A percentile compares a stretch with the other conserved stretches of the same genome.
These are phyloP conservation scores for Areca catechu DNA, from an alignment of 176 grass and related monocot genomes.

Conservation along the genomic window DNA sequence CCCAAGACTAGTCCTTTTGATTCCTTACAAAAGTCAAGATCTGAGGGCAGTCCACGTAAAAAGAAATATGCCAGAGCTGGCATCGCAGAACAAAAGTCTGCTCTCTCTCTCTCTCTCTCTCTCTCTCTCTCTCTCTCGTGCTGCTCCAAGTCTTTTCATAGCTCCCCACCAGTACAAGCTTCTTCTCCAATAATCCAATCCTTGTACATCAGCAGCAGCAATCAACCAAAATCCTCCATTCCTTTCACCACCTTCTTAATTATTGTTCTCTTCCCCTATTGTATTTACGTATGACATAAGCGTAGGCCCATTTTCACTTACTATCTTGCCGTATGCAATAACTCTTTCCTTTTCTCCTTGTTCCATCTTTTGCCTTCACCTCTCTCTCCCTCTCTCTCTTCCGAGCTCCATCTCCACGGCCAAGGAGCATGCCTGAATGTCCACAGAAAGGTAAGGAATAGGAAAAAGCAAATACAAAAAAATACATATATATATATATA, in stretches of 20 bases:
- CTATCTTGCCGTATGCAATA: conserved; percentile 89
- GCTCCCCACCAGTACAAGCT: neutral
- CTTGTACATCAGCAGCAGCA: conserved; percentile 29
- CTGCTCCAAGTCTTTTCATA: no score
- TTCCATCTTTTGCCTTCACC: conserved; percentile 25
- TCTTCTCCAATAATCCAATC: conserved; percentile 13
- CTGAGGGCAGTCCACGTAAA: conserved; percentile 16
- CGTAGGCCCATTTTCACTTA: conserved; percentile 47
- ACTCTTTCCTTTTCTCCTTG: conserved; percentile 50
- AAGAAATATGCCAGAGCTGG: conserved; percentile 18
- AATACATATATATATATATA: no score
- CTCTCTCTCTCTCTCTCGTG: conserved; percentile 11
- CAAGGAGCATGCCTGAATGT: conserved; percentile 82
- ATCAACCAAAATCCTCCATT: conserved; percentile 30
- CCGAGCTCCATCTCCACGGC: neutral
- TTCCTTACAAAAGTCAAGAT: conserved; percentile 11
- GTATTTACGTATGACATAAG: conserved; percentile 37
- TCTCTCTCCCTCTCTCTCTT: conserved; percentile 5
- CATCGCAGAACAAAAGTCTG: neutral
- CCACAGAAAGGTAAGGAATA: conserved; percentile 57
- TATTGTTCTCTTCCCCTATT: conserved; percentile 13
- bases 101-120: conserved; percentile 9
- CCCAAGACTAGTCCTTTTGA: no score
- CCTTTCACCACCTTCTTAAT: conserved; percentile 3
- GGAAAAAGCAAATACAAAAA: no score